Conservation (phyloP, 345 rosid genomes). For the Iberis pinnata region DNA sequence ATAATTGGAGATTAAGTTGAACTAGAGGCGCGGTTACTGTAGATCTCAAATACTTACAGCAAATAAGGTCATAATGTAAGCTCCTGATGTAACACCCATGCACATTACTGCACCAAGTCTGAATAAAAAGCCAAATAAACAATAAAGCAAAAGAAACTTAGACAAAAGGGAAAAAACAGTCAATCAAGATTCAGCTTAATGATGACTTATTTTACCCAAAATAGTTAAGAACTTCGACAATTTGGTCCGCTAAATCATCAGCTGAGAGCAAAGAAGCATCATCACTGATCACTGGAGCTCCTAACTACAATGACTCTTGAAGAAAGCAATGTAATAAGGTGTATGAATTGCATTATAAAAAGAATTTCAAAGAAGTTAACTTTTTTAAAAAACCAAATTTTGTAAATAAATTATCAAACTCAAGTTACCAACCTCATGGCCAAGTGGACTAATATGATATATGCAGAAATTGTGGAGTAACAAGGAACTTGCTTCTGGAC, state of each 20-base stretch:
- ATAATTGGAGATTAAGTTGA: not conserved
- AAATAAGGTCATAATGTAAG: conserved; percentile 81
- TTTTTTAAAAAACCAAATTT: not conserved
- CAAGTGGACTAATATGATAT: conserved; percentile 94
- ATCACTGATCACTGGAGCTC: conserved; percentile 56
- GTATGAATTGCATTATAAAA: conserved; percentile 32
- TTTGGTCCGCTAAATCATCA: conserved; percentile 94
- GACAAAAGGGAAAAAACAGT: not conserved
- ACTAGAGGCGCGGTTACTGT: not conserved
- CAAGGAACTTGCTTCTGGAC: conserved; percentile 84
- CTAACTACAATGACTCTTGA: conserved; percentile 89
- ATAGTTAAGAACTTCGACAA: conserved; percentile 80
- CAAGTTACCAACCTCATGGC: conserved; percentile 81
- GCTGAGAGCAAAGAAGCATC: conserved; percentile 64
- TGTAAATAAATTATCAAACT: not conserved
- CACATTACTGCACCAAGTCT: conserved; percentile 98
- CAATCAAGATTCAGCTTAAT: not conserved
- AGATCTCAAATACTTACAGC: conserved; percentile 54
- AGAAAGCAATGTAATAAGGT: conserved; percentile 45
- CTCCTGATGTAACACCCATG: conserved; percentile 98
- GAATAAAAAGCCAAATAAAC: conserved; percentile 11
- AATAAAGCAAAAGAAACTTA: conserved; percentile 8
- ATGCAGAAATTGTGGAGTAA: conserved; percentile 92
- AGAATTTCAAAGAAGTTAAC: not conserved
- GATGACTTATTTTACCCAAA: conserved; percentile 54